Base-by-base conservation (phyloP, 2,329 filamentous ascomycete genomes). In the Fusarium haematococcum region DNA sequence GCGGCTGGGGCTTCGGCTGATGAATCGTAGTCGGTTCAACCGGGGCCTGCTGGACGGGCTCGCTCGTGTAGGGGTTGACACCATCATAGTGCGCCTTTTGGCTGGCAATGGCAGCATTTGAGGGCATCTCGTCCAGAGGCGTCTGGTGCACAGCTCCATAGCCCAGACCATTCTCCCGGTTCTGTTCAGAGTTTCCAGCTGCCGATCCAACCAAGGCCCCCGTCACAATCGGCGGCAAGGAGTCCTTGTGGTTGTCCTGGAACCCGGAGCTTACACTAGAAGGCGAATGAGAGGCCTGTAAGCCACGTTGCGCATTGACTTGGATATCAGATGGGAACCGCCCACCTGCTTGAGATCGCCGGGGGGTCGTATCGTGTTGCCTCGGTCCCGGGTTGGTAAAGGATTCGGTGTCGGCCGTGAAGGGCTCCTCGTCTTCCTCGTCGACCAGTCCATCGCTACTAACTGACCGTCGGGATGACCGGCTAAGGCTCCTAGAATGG, bases 311-410 rank as follows among this genome's bases (percentile, higher is more conserved):
- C 72, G 88, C 86, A 83, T 95, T 93, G 83, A 97, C 90, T 86
- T 95, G 91, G 79, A 98, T 87, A 87, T 98, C 95, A 85, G 94
- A 97, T 85, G 96, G 96, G 87, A 99, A 99, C 84, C 95, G 92
- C 88, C 96, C 96, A 92, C 95, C 96, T 91, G 95, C 92, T 89
- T 94, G 91, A 81, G 94, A 94, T 83, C 95, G 92, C 83, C 89
- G 89, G 78, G 89, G 86, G 77, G 84, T 82, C 63, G 82, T 81
- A 68, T 89, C 88, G 79, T 88, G 84, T 75, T 84, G 85, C 74
- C 84, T 87, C 71, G 85, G 85, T 77, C 83, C 85, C 70, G 85
- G 85, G 74, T 82, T 86, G 70, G 87, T 81, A 45, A 82, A 81
- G 59, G 84, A 79, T 69, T 83, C 85, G 85, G 78, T 91, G 67